phyloP scores from a whole-genome alignment of 116 monocot species.

The Dioscorea cayenensis region DNA sequence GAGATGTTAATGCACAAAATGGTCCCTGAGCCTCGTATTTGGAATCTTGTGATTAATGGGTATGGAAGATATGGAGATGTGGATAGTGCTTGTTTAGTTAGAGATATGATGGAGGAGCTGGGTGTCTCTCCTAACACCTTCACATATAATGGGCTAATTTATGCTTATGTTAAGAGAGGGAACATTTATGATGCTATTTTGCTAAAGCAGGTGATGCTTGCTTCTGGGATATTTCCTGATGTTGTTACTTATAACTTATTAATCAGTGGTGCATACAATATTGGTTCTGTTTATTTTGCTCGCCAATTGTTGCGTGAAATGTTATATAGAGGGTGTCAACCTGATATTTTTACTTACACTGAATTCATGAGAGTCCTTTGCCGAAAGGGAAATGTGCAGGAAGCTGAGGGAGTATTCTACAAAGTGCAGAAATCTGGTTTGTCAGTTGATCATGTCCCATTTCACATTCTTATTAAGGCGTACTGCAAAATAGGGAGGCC shows the following conservation, averaged over 20 bases:
- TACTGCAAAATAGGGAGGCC: constrained; percentile 41
- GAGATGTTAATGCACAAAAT: constrained; percentile 35
- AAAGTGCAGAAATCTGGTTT: constrained; percentile 29
- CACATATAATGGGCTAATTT: constrained; percentile 65
- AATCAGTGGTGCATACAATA: constrained; percentile 41
- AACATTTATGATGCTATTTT: constrained; percentile 29
- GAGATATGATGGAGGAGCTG: constrained; percentile 36
- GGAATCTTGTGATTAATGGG: constrained; percentile 61
- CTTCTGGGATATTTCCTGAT: constrained; percentile 51
- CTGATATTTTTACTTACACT: constrained; percentile 61
- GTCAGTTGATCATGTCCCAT: constrained; percentile 63
- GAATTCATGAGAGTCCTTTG: constrained; percentile 57
- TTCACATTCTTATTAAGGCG: constrained; percentile 53
- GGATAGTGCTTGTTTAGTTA: constrained; percentile 27
- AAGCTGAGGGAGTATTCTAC: constrained; percentile 40
- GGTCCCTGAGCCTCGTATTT: constrained; percentile 38
- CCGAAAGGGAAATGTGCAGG: constrained; percentile 28
- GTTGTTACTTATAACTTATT: constrained; percentile 71
- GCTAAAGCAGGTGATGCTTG: constrained; percentile 51
- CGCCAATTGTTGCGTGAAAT: constrained; percentile 32
- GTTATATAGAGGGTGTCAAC: constrained; percentile 28
- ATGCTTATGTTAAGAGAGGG: constrained; percentile 45
- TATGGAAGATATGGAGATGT: constrained; percentile 50
- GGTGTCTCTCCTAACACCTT: constrained; percentile 53
- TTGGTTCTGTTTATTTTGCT: constrained; percentile 21